A percentile compares a stretch with the other conserved stretches of the same genome.
phyloP scores from a whole-genome alignment of 257 asterid genomes.

The Ballota nigra region DNA sequence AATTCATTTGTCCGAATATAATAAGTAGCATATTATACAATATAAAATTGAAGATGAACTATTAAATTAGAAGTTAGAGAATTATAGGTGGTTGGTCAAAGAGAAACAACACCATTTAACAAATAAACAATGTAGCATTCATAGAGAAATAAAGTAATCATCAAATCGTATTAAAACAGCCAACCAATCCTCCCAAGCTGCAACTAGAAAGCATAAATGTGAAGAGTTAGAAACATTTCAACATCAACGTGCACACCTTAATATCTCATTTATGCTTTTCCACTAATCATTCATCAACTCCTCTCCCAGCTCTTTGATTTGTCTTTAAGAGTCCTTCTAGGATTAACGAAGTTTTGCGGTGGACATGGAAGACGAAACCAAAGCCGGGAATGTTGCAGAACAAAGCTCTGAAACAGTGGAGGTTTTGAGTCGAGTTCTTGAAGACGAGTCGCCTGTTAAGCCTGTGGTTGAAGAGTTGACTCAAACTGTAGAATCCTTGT shows the following conservation, averaged over 20 bases:
- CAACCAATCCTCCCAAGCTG: background rate
- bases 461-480: slow-evolving; percentile 8
- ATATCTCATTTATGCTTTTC: background rate
- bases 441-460: slow-evolving; percentile 13
- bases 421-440: background rate
- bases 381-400: background rate
- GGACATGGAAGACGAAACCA: slow-evolving; percentile 25
- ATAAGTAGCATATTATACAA: background rate
- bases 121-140: background rate
- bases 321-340: background rate
- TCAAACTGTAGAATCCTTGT: slow-evolving; percentile 5
- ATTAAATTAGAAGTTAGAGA: background rate
- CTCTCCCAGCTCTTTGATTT: background rate
- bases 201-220: background rate
- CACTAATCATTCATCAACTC: background rate
- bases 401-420: background rate
- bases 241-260: slow-evolving; percentile 1
- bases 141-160: background rate
- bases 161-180: background rate
- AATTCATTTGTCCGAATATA: background rate
- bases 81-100: background rate
- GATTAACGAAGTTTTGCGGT: background rate
- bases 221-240: background rate
- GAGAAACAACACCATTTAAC: background rate
- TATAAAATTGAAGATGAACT: background rate